A percentile compares a stretch with the other conserved stretches of the same genome.
Conservation (phyloP, 2,329 filamentous ascomycete species). For the Alternaria ventricosa region DNA sequence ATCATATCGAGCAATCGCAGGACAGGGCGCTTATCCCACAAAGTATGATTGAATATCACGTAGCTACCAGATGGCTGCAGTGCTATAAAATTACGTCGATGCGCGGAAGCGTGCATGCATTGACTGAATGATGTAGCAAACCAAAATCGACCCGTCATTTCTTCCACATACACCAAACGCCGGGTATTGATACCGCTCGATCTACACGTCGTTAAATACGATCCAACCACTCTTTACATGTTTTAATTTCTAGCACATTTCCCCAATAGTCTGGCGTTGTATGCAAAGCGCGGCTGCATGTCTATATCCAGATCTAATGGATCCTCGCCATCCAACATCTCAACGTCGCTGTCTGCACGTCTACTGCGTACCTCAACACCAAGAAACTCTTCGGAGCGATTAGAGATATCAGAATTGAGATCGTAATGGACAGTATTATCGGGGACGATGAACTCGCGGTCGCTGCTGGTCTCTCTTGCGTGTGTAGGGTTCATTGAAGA, state of each 20-base stretch:
- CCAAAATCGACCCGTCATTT: background rate
- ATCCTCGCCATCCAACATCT: background rate
- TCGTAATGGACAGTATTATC: conserved; percentile 1
- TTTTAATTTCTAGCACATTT: background rate
- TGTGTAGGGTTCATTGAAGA: background rate
- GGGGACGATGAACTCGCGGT: conserved; percentile 4
- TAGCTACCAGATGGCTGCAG: background rate
- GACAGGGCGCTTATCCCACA: background rate
- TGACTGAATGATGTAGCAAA: background rate
- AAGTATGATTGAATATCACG: background rate
- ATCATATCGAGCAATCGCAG: background rate
- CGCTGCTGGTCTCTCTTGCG: conserved; percentile 5
- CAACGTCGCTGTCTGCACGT: background rate
- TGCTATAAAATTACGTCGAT: rapidly evolving
- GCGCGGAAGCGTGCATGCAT: background rate
- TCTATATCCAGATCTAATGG: conserved; percentile 16
- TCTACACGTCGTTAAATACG: background rate
- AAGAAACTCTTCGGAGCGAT: background rate
- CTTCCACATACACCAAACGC: background rate
- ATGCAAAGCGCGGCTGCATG: conserved; percentile 14
- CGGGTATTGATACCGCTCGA: background rate
- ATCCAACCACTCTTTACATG: background rate
- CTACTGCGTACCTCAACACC: background rate
- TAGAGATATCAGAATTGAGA: background rate
- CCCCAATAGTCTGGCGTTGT: conserved; percentile 6